Conservation (phyloP, 805 yeast genomes). For the Ogataea nonfermentans region DNA sequence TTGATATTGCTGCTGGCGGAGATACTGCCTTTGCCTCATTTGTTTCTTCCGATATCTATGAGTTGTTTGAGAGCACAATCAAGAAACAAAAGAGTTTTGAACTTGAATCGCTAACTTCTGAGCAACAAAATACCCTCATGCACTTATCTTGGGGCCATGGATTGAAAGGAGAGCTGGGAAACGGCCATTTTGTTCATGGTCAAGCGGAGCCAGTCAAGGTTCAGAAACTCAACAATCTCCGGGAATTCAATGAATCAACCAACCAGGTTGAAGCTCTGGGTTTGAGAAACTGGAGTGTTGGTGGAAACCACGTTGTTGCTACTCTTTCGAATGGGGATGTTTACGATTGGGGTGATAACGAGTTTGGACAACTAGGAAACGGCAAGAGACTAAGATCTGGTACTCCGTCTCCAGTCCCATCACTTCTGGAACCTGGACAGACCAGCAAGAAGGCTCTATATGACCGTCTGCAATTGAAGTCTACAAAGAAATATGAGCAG, state of each 20-base stretch:
- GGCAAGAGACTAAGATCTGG: conserved; percentile 66
- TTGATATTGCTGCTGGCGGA: conserved; percentile 66
- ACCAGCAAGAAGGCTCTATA: conserved; percentile 24
- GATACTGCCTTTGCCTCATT: conserved; percentile 57
- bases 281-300: conserved; percentile 54
- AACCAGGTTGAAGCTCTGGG: conserved; percentile 43
- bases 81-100: conserved; percentile 15
- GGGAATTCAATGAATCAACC: conserved; percentile 52
- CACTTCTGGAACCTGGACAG: conserved; percentile 53
- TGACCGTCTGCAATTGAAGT: conserved; percentile 47
- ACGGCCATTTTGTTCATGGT: conserved; percentile 71
- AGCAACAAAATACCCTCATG: conserved; percentile 32
- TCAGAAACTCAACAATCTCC: conserved; percentile 43
- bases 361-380: conserved; percentile 78
- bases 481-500: conserved; percentile 43
- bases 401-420: conserved; percentile 53
- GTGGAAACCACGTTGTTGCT: conserved; percentile 63
- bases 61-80: conserved; percentile 34
- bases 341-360: conserved; percentile 81
- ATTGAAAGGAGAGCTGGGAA: conserved; percentile 80
- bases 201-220: conserved; percentile 65
- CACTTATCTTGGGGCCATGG: conserved; percentile 80
- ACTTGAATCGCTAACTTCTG: conserved; percentile 21
- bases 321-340: conserved; percentile 64
- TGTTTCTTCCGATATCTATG: conserved; percentile 35